Evolutionary conservation across 1,284 basidiomycete genomes (phyloP).

Genomic region (Sparassis latifolia): DNA sequence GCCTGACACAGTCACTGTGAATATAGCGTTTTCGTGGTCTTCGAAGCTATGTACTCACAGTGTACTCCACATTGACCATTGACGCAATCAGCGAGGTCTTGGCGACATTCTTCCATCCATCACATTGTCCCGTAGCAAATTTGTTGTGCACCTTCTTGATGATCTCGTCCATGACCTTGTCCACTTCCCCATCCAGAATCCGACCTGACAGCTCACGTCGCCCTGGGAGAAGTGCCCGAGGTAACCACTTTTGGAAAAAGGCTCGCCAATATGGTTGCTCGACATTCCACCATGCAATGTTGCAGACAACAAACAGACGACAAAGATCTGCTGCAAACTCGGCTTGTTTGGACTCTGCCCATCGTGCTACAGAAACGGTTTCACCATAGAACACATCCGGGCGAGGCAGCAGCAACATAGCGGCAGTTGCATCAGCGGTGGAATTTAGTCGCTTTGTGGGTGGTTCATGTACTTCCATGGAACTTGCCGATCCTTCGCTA

Average conservation of each 20-base stretch:
- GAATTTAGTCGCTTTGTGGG: too few species aligned
- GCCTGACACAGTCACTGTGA: background rate
- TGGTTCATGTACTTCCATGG: too few species aligned
- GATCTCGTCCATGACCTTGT: constrained; percentile 12
- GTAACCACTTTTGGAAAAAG: constrained; percentile 9
- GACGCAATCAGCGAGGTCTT: constrained; percentile 16
- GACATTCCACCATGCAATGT: constrained; percentile 2
- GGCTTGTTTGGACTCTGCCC: background rate
- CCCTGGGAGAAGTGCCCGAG: constrained; percentile 1
- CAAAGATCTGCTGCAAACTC: constrained; percentile 7
- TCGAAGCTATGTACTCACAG: constrained; percentile 3
- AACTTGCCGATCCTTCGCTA: too few species aligned
- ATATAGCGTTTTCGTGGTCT: background rate
- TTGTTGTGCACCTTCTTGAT: constrained; percentile 13
- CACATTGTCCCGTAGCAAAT: constrained; percentile 12
- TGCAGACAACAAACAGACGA: constrained; percentile 4
- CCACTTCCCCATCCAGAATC: constrained; percentile 6
- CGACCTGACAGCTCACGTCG: constrained; percentile 3
- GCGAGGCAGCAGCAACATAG: too few species aligned
- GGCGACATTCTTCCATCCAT: constrained; percentile 28
- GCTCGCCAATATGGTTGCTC: constrained; percentile 3
- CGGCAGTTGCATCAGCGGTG: too few species aligned
- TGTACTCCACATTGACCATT: background rate
- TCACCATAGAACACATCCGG: background rate
- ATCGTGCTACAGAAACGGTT: background rate